Conservation (phyloP, 2,329 filamentous ascomycete genomes). For the Westerdykella aurantiaca region DNA sequence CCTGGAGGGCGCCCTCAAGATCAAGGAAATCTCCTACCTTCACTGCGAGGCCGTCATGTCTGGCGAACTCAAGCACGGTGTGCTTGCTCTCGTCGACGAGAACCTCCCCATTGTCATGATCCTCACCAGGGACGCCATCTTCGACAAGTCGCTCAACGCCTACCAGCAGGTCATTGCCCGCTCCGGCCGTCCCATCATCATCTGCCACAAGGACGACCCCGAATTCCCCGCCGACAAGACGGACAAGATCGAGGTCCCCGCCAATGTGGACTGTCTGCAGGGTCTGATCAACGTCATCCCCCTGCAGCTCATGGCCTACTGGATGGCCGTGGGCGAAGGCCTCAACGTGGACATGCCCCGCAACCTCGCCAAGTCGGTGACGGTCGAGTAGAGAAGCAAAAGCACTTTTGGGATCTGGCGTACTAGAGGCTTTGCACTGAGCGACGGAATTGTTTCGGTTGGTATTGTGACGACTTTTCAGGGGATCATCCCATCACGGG, state of each 20-base stretch:
- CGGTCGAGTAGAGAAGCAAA: constrained; percentile 70
- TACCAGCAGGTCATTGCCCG: constrained; percentile 99
- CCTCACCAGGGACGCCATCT: constrained; percentile 89
- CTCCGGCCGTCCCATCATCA: constrained; percentile 92
- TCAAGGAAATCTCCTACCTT: constrained; percentile 99
- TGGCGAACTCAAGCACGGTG: constrained; percentile 97
- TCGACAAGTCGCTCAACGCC: constrained; percentile 98
- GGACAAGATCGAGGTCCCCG: constrained; percentile 95
- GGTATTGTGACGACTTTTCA: constrained; percentile 13
- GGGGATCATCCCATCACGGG: too few species aligned
- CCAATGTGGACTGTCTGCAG: constrained; percentile 91
- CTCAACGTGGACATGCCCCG: constrained; percentile 98
- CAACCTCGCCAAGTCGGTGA: constrained; percentile 98
- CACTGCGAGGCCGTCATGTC: constrained; percentile 99
- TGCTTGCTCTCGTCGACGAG: constrained; percentile 94
- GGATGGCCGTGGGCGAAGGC: constrained; percentile 92
- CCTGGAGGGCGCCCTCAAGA: constrained; percentile 94
- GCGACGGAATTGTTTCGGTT: constrained; percentile 21
- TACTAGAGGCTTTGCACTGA: constrained; percentile 18
- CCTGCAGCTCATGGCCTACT: constrained; percentile 96
- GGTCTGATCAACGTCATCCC: constrained; percentile 97
- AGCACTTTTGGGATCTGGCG: constrained; percentile 14
- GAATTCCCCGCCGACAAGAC: constrained; percentile 87
- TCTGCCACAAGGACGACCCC: constrained; percentile 85
- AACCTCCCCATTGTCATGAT: constrained; percentile 99